Evolutionary conservation across 1,284 basidiomycete species (phyloP), one percentile per base, ranked within the genome.

Genomic region (Trichosporon asahii): DNA sequence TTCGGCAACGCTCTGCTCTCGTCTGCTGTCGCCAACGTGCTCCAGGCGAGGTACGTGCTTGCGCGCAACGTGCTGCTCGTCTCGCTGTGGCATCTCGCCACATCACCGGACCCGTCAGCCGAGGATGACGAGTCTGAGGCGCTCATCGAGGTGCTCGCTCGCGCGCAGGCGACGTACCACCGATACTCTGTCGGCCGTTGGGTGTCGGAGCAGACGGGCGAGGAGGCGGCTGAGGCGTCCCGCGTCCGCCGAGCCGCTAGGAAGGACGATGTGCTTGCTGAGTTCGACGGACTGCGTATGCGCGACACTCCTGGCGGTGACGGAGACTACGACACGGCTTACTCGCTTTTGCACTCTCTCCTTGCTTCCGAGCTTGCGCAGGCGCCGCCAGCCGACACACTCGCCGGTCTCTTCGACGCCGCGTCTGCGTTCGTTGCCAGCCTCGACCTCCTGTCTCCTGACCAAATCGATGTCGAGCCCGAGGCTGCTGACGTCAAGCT

Each of bases 281-380:
- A 84, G 82, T 85, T 76, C 84, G 86, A 73, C 81, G 86, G 77
- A 77, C 85, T 69, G 86, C 71, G 73, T 21, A 75, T 79, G 72
- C 70, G 73, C 60, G 76, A 76, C 37, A 71, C 69, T 4, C 27
- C 23, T 8, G 27, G 72, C 21, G 78, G 79, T 33, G 63, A 73
- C 1, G 80, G 82, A 64, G 74, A 73, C 0, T 76, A 76, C 69
- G 75, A 76, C 61, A 68, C 89, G 55, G 87, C 86, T n/a, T 88
- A 88, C 74, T 92, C 92, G 35, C 85, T 95, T 27, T 78, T 92
- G 11, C 89, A 92, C 77, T 87, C 87, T 60, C 85, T 94, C 23
- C 84, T 93, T 64, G 84, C 87, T 33, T 87, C 70, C 8, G 65
- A 65, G 29, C 29, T 67, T 1, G 40, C 71, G 1, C 71, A 72